Evolutionary conservation across 495 filamentous ascomycete genomes (phyloP).

Genomic region (Talaromyces wortmannii): DNA sequence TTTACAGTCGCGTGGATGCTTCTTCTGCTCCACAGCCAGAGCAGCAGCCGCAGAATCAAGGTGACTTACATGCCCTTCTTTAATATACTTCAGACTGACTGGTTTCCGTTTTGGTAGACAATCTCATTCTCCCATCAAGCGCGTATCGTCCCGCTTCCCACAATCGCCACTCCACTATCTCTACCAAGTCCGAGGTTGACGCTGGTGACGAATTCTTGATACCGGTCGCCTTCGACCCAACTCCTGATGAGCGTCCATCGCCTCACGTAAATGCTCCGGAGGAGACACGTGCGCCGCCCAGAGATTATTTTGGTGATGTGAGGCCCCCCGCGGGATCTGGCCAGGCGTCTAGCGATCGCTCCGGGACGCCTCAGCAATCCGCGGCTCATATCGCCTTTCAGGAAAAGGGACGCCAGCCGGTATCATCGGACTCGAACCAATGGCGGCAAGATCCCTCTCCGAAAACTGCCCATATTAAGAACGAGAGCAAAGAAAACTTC

Average conservation of each 20-base stretch:
- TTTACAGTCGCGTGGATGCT: not conserved
- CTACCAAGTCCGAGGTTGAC: conserved; percentile 53
- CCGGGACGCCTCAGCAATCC: conserved; percentile 25
- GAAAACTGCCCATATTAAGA: not conserved
- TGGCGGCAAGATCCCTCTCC: conserved; percentile 31
- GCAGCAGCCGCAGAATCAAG: conserved; percentile 10
- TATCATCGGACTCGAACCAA: conserved; percentile 27
- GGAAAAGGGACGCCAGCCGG: conserved; percentile 65
- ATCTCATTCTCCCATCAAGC: conserved; percentile 62
- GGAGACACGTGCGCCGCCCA: conserved; percentile 7
- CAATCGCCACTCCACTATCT: conserved; percentile 62
- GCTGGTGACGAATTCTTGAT: conserved; percentile 79
- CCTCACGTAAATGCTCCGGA: conserved; percentile 25
- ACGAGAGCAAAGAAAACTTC: conserved; percentile 47
- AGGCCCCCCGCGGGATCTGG: conserved; percentile 25
- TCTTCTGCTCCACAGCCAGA: conserved; percentile 1
- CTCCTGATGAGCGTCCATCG: conserved; percentile 54
- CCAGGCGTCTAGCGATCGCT: conserved; percentile 13
- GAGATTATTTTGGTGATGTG: conserved; percentile 43
- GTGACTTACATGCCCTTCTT: conserved; percentile 2
- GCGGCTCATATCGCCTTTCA: conserved; percentile 91
- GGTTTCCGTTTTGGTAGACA: conserved; percentile 24
- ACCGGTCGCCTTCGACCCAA: conserved; percentile 84
- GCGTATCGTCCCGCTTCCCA: conserved; percentile 56
- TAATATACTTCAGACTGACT: too few species aligned